Base-by-base conservation (phyloP, 345 rosid genomes). In the Salix udensis region DNA sequence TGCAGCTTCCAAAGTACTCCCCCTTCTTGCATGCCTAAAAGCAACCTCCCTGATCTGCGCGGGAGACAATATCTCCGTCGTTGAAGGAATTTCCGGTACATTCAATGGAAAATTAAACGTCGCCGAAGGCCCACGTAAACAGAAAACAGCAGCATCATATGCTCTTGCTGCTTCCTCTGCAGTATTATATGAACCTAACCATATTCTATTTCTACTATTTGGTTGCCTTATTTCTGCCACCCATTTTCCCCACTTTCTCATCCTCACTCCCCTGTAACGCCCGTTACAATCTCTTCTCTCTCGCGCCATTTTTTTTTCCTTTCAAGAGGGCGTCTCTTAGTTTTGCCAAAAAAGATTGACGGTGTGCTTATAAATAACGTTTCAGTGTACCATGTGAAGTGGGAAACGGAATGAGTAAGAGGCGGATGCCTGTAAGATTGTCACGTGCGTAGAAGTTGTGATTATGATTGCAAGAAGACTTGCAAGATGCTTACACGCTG, bases 181-280 rank as follows among this genome's bases (percentile, higher is more conserved):
- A 7, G 91, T 86, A 26, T 72, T 78, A 78, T 89, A 89, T 2
- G 93, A 86, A 4, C 92, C 93, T 68, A 91, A 76, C 92, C 96
- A 91, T 48, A 91, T 87, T 61, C 92, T 80, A 12, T 83, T 81
- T 37, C 88, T 70, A 71, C 88, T 86, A 67, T 85, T 85, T 2
- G 91, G 93, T 66, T 84, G 89, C 40, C 93, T 82, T 30, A 89
- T 82, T 75, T 91, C 93, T 18, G 93, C 92, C 18, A 89, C 93
- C 96, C 96, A 91, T 72, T 83, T 89, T 3, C 93, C 96, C 96
- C 93, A 88, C 76, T 91, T 89, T 73, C 96, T 82, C 87, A 87
- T 87, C 88, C 96, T 84, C 74, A 87, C 88, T 14, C 93, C 91
- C 80, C 78, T 88, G 78, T 74, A 88, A 11, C 86, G 79, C 48